These are phyloP conservation scores for Petunia axillaris DNA, from an alignment of 257 asterid genomes.

Conservation along the genomic window DNA sequence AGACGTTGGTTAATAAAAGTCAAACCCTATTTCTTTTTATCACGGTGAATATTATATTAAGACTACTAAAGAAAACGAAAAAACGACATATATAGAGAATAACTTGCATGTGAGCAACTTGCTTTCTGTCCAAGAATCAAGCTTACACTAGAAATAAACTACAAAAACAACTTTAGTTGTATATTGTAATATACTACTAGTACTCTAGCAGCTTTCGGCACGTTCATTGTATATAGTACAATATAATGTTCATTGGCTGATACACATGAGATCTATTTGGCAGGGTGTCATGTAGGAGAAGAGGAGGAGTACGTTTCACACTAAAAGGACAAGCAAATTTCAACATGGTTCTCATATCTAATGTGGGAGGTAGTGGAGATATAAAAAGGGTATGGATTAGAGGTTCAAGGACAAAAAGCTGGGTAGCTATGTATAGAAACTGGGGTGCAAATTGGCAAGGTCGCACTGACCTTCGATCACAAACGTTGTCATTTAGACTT, in stretches of 20 bases:
- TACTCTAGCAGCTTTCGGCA: not conserved
- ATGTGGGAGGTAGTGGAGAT: slow-evolving; percentile 77
- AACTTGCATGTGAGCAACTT: slow-evolving; percentile 25
- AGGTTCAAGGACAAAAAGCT: slow-evolving; percentile 49
- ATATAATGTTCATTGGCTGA: not conserved
- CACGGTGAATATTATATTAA: too few relatives aligned
- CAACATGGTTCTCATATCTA: slow-evolving; percentile 65
- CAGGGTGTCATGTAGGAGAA: slow-evolving; percentile 68
- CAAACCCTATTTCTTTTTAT: not conserved
- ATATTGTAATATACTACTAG: too few relatives aligned
- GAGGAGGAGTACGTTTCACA: slow-evolving; percentile 72
- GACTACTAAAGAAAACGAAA: not conserved
- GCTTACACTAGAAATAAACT: slow-evolving; percentile 20
- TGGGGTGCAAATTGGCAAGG: slow-evolving; percentile 85
- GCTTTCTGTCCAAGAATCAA: slow-evolving; percentile 4
- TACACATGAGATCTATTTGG: not conserved
- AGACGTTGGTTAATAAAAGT: not conserved
- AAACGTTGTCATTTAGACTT: slow-evolving; percentile 59
- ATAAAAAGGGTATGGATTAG: slow-evolving; percentile 54
- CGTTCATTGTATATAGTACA: not conserved
- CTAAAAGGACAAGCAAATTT: slow-evolving; percentile 65
- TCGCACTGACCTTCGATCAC: slow-evolving; percentile 48
- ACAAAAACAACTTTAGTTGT: not conserved
- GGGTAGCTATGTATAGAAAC: slow-evolving; percentile 60
- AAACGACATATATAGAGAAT: not conserved